A percentile compares a stretch with the other conserved stretches of the same genome.
phyloP scores from a whole-genome alignment of 768 basidiomycete genomes.

The Tubosaeta brunneosetosa region DNA sequence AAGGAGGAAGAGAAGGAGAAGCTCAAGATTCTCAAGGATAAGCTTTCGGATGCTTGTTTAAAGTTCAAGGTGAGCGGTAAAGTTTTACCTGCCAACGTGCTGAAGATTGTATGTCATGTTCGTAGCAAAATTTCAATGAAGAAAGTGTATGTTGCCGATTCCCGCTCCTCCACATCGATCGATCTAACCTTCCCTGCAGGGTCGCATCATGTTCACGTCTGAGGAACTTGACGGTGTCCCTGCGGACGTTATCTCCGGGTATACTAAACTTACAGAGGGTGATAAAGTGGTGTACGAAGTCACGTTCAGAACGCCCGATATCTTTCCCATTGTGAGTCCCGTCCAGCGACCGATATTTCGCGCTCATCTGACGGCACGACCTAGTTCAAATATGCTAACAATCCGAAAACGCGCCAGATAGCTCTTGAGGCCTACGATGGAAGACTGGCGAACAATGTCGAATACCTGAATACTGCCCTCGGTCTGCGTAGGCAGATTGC shows the following conservation, averaged over 20 bases:
- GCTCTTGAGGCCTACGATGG: constrained; percentile 68
- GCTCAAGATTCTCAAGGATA: constrained; percentile 64
- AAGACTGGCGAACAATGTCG: constrained; percentile 65
- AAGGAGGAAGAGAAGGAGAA: constrained; percentile 51
- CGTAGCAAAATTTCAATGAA: constrained; percentile 85
- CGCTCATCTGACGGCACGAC: background rate
- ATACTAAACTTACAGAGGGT: constrained; percentile 57
- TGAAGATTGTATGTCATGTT: background rate
- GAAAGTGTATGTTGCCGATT: constrained; percentile 52
- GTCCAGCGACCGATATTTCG: background rate
- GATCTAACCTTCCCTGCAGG: constrained; percentile 36
- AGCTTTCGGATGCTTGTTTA: constrained; percentile 69
- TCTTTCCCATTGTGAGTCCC: constrained; percentile 63
- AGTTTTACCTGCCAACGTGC: background rate
- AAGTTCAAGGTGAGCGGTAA: constrained; percentile 62
- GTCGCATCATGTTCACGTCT: constrained; percentile 55
- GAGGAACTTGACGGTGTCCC: constrained; percentile 82
- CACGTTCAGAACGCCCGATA: constrained; percentile 80
- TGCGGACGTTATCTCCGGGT: constrained; percentile 73
- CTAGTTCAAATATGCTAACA: constrained; percentile 77
- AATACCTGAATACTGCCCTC: constrained; percentile 62
- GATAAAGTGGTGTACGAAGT: constrained; percentile 61
- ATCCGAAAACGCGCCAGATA: constrained; percentile 59
- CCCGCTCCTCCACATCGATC: background rate
- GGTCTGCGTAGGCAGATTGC: constrained; percentile 68